Evolutionary conservation across 2,329 filamentous ascomycete genomes (phyloP).

Genomic region (Phoma sp.): DNA sequence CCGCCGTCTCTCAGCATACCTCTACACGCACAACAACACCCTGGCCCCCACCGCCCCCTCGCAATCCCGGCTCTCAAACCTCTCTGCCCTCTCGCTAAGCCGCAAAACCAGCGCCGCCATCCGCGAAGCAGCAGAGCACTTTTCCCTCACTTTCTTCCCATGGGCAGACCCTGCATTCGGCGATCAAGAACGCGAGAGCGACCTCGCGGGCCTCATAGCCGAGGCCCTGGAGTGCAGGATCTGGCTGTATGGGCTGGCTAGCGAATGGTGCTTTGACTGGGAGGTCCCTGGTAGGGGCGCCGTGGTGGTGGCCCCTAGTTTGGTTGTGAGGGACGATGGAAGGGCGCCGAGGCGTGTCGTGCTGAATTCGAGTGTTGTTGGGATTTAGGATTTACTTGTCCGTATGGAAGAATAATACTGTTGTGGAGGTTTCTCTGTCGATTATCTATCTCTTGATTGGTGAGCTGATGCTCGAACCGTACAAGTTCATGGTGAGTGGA

Average conservation of each 20-base stretch:
- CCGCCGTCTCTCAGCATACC: constrained; percentile 34
- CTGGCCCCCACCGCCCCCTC: neutral
- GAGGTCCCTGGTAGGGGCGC: constrained; percentile 31
- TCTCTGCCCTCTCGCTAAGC: constrained; percentile 3
- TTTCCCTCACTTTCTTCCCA: constrained; percentile 44
- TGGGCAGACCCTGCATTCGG: constrained; percentile 39
- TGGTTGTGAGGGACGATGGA: constrained; percentile 22
- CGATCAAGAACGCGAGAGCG: constrained; percentile 39
- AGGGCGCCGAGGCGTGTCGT: constrained; percentile 5
- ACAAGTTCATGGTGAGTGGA: no score
- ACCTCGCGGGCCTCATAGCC: constrained; percentile 34
- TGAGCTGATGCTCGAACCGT: no score
- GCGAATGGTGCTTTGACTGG: constrained; percentile 36
- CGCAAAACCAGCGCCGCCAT: constrained; percentile 25
- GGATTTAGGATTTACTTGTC: neutral
- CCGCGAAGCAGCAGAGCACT: constrained; percentile 44
- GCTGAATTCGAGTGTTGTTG: constrained; percentile 2
- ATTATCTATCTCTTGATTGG: no score
- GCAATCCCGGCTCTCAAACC: constrained; percentile 5
- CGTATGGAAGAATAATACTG: no score
- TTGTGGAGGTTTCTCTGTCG: no score
- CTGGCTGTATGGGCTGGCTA: constrained; percentile 40
- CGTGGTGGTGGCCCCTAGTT: constrained; percentile 30
- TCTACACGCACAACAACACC: constrained; percentile 24
- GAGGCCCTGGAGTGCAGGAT: constrained; percentile 35